Conservation (phyloP, 1,284 basidiomycete genomes). For the Ceratobasidium sp. region DNA sequence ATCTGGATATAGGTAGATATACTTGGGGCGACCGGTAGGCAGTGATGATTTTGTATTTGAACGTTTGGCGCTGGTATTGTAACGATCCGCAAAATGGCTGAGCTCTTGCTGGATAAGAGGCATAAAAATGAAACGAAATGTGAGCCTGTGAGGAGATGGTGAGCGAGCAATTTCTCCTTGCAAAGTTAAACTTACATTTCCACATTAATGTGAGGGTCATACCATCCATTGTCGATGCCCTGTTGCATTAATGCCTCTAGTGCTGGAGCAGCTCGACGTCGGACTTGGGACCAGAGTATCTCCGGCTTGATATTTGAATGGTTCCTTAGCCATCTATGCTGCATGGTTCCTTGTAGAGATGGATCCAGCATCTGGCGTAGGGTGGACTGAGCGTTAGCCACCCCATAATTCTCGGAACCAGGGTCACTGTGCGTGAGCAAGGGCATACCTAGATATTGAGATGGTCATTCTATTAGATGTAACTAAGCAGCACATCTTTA, state of each 20-base stretch:
- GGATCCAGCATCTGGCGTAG: constrained; percentile 58
- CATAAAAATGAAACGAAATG: neutral
- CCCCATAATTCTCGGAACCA: constrained; percentile 58
- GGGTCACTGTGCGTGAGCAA: constrained; percentile 60
- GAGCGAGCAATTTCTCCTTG: neutral
- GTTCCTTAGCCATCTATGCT: constrained; percentile 56
- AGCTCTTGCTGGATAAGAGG: neutral
- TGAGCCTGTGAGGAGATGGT: neutral
- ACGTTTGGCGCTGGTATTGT: neutral
- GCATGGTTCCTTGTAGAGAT: constrained; percentile 55
- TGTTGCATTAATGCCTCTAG: constrained; percentile 53
- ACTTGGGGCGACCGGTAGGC: neutral
- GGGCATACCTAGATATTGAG: constrained; percentile 55
- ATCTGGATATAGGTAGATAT: neutral
- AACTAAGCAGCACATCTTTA: no score
- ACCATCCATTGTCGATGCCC: constrained; percentile 56
- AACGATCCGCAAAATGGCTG: neutral
- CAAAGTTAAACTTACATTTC: constrained; percentile 53
- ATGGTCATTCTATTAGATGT: no score
- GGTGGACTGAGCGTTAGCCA: constrained; percentile 59
- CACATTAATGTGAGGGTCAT: constrained; percentile 54
- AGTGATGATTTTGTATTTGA: neutral
- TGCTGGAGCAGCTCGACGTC: constrained; percentile 54
- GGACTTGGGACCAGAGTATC: constrained; percentile 56
- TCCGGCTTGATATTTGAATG: constrained; percentile 59